Evolutionary conservation across 2,329 filamentous ascomycete species (phyloP), one percentile per base, ranked within the genome.

Genomic region (Diaporthe nobilis): DNA sequence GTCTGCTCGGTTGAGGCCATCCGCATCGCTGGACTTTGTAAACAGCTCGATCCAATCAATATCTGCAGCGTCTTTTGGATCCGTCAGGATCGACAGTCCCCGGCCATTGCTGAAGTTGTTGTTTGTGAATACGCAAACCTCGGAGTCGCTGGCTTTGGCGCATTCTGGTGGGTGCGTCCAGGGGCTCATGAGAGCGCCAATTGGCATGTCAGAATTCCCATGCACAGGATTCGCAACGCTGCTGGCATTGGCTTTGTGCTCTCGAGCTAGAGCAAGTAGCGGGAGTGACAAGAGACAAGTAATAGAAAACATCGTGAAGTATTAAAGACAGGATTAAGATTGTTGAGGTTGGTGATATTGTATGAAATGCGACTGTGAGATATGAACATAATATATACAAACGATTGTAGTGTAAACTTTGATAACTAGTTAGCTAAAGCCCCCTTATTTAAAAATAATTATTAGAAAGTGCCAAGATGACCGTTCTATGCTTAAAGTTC

Each of bases 61-160:
- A 9, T 63, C 58, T 63, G 58, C 37, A 17, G 37, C 12, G 13
- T 63, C 37, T 28, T 42, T 42, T 44, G 37, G 13, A 42, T 63
- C 37, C 12, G 58, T 13, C 20, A 63, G 37, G 37, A 63, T 63
- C 37, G 58, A 63, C 1, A 63, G 22, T 20, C 58, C 58, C 17
- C 37, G 58, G 58, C 58, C 58, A 44, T 63, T 63, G 22, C 37
- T 28, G 58, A 63, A 63, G 37, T 44, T 17, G 58, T 37, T 63
- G 58, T 63, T 63, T 63, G 58, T 63, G 58, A 63, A 63, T 28
- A 63, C 37, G 13, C 58, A 63, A 63, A 63, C 22, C 37, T 63
- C 37, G 13, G 37, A 28, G 37, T 63, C 58, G 37, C 42, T 63
- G 3, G 58, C 22, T 17, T 63, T 63, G 37, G 37, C 58, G n/a